Evolutionary conservation across 1,284 basidiomycete genomes (phyloP), one percentile per base, ranked within the genome.

Genomic region (Cryptococcus maquisensis): DNA sequence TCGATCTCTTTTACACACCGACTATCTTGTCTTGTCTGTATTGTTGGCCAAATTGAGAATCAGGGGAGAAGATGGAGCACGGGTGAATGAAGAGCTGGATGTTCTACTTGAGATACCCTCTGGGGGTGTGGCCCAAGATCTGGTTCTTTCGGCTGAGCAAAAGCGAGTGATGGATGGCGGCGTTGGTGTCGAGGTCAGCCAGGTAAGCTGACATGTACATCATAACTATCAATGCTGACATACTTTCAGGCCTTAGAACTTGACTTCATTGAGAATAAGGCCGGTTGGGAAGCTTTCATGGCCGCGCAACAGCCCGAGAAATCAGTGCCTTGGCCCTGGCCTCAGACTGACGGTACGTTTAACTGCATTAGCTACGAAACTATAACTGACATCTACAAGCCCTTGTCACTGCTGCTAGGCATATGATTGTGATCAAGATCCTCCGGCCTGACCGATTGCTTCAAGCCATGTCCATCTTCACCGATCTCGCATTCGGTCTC

Each of bases 11-110:
- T 82, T 98, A 23, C 90, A 98, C 72, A 83, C 86, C 18, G 96
- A 99, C 69, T 87, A 95, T 62, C 81, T 96, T 55, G 88, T 96
- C 80, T 83, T 98, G 24, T 92, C 90, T 0, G 85, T 95, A 20
- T 83, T 93, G 20, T 81, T 99, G 18, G 88, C 90, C 0, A 93
- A 95, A 72, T 86, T 97, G 62, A 93, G 94, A 72, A 74, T 94
- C 16, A 84, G 89, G 16, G 64, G 65, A 7, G 60, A 64, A 47
- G 86, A 86, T 6, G 72, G 84, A 7, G 88, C 89, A 63, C 86
- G 88, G 47, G 85, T 95, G 43, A 72, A 80, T 1, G 87, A 92
- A 28, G 96, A 97, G 70, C 79, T 96, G 37, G 90, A 94, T 66
- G 91, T 93, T 74, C 78, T 98, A 24, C 79, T 98, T 35, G 93